Conservation (phyloP, 2,329 filamentous ascomycete species). For the Simplicillium sp. region DNA sequence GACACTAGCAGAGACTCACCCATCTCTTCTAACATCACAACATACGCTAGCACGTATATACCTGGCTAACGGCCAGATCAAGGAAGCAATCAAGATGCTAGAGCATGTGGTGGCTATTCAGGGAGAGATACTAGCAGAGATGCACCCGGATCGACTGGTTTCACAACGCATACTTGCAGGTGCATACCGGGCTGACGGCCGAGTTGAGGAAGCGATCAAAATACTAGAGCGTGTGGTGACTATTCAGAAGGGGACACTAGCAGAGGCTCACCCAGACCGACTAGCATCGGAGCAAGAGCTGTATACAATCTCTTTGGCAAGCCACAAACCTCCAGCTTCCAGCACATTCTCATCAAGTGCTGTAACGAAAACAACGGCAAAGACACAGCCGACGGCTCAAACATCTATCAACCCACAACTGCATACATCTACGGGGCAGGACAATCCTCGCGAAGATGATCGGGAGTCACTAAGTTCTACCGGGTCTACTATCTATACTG, state of each 20-base stretch:
- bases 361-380: no score
- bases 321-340: no score
- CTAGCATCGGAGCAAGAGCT: neutral
- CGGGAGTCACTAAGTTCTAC: no score
- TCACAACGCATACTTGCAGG: neutral
- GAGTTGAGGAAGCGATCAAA: neutral
- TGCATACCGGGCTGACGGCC: neutral
- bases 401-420: no score
- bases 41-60: slow-evolving; percentile 12
- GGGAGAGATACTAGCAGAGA: neutral
- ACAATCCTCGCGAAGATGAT: no score
- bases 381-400: no score
- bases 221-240: slow-evolving; percentile 11
- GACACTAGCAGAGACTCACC: neutral
- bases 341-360: no score
- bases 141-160: neutral
- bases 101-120: neutral
- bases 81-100: slow-evolving; percentile 9
- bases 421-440: no score
- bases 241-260: neutral
- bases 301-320: no score
- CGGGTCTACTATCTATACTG: no score
- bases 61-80: slow-evolving; percentile 11
- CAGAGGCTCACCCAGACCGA: neutral
- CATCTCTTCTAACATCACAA: slow-evolving; percentile 7